These are phyloP conservation scores for Zygoascus ofunaensis DNA, from an alignment of 805 yeast genomes.

Conservation along the genomic window DNA sequence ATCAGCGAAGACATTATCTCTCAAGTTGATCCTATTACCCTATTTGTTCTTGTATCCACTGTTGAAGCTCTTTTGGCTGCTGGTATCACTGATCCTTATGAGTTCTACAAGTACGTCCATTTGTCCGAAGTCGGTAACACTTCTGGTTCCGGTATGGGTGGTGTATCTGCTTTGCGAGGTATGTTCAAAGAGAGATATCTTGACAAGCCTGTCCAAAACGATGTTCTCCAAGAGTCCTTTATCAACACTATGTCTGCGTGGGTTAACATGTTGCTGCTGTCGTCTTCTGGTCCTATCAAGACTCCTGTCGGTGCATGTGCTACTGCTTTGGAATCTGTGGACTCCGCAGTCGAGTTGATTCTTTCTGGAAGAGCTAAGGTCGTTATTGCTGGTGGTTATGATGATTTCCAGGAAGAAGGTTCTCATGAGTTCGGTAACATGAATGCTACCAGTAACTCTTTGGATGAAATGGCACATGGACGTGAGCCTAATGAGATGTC, in stretches of 20 bases:
- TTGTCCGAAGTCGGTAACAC: slow-evolving; percentile 98
- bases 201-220: slow-evolving; percentile 94
- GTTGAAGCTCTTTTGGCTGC: slow-evolving; percentile 89
- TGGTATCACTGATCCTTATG: slow-evolving; percentile 98
- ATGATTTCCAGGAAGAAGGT: slow-evolving; percentile 99
- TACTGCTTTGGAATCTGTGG: slow-evolving; percentile 96
- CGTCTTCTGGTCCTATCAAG: slow-evolving; percentile 97
- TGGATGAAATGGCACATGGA: slow-evolving; percentile 84
- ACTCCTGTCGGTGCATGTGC: slow-evolving; percentile 99
- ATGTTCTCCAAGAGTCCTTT: slow-evolving; percentile 94
- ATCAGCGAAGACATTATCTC: slow-evolving; percentile 82
- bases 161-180: slow-evolving; percentile 92
- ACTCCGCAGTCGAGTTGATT: slow-evolving; percentile 90
- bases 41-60: slow-evolving; percentile 86
- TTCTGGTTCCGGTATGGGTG: slow-evolving; percentile 99
- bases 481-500: slow-evolving; percentile 98
- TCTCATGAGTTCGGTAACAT: slow-evolving; percentile 96
- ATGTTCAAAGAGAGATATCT: slow-evolving; percentile 94
- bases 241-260: slow-evolving; percentile 99
- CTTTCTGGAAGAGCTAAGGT: slow-evolving; percentile 90
- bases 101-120: slow-evolving; percentile 95
- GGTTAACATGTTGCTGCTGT: slow-evolving; percentile 96
- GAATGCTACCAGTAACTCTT: slow-evolving; percentile 94
- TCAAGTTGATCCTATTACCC: slow-evolving; percentile 95
- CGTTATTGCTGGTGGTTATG: slow-evolving; percentile 97